These are phyloP conservation scores for Stephanodiscus triporus DNA, from an alignment of 108 stramenopile species.

Conservation along the genomic window DNA sequence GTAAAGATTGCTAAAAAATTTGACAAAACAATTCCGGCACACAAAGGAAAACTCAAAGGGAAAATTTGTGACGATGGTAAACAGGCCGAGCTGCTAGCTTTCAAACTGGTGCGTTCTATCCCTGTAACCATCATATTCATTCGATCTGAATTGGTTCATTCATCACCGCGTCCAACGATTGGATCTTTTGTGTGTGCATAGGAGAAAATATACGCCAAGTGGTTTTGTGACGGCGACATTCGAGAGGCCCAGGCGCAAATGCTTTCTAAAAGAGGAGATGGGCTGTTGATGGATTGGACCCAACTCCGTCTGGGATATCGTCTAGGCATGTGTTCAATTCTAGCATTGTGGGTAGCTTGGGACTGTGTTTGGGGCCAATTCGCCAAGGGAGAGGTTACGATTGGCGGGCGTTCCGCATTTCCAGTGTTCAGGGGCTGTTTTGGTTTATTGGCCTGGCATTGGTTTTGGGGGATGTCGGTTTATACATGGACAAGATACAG, in stretches of 20 bases:
- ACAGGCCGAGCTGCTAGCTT: slow-evolving; percentile 55
- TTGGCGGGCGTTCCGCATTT: slow-evolving; percentile 86
- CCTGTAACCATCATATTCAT: background rate
- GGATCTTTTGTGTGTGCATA: background rate
- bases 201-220: slow-evolving; percentile 74
- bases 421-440: slow-evolving; percentile 91
- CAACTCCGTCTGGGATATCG: slow-evolving; percentile 88
- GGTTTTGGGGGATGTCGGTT: slow-evolving; percentile 91
- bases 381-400: slow-evolving; percentile 61
- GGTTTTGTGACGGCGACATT: slow-evolving; percentile 89
- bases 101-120: slow-evolving; percentile 30
- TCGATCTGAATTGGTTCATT: slow-evolving; percentile 2
- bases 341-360: slow-evolving; percentile 93
- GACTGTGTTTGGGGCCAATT: slow-evolving; percentile 89
- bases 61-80: slow-evolving; percentile 75
- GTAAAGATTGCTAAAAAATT: slow-evolving; percentile 94
- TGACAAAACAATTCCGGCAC: slow-evolving; percentile 76
- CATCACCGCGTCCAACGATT: background rate
- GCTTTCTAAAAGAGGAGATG: slow-evolving; percentile 90
- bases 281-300: slow-evolving; percentile 92
- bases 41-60: slow-evolving; percentile 68
- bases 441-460: slow-evolving; percentile 87
- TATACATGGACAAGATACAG: slow-evolving; percentile 84
- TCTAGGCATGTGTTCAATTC: slow-evolving; percentile 89
- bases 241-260: slow-evolving; percentile 87